Percentiles rank a stretch among this genome's conserved stretches.
These are phyloP conservation scores for Fomitopsis betulina DNA, from an alignment of 1,284 basidiomycete species.

Conservation along the genomic window DNA sequence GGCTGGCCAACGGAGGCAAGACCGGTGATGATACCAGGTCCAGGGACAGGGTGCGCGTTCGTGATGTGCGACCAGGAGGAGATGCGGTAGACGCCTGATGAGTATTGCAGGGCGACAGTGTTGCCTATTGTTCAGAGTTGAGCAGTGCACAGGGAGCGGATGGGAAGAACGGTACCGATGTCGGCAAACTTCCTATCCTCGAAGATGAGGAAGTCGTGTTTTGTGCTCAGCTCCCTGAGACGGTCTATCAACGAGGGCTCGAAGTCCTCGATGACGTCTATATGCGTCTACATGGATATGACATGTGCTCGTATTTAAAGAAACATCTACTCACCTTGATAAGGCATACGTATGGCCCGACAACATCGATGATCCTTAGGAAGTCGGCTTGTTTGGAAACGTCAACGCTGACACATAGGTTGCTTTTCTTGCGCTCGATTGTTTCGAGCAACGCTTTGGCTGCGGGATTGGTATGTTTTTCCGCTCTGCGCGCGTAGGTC, in stretches of 20 bases:
- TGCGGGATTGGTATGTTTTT: conserved; percentile 65
- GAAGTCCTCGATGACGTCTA: conserved; percentile 96
- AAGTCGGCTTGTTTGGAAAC: conserved; percentile 83
- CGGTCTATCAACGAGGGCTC: conserved; percentile 68
- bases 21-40: conserved; percentile 89
- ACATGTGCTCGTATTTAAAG: not conserved
- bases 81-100: conserved; percentile 90
- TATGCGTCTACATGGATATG: conserved; percentile 73
- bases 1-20: conserved; percentile 84
- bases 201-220: conserved; percentile 95
- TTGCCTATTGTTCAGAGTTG: conserved; percentile 59
- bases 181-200: conserved; percentile 99
- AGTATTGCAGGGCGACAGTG: conserved; percentile 95
- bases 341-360: conserved; percentile 88
- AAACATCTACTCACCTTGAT: conserved; percentile 70
- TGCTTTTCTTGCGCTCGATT: conserved; percentile 87
- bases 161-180: conserved; percentile 61
- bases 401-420: conserved; percentile 95
- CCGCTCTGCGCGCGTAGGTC: conserved; percentile 66
- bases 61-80: conserved; percentile 97
- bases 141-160: not conserved
- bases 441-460: conserved; percentile 76
- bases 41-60: conserved; percentile 94
- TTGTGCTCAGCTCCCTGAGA: conserved; percentile 67
- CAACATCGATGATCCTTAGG: conserved; percentile 82